Evolutionary conservation across 192 early-diverging fungal genomes (phyloP), one percentile per base, ranked within the genome.

Genomic region (Backusella sp.): DNA sequence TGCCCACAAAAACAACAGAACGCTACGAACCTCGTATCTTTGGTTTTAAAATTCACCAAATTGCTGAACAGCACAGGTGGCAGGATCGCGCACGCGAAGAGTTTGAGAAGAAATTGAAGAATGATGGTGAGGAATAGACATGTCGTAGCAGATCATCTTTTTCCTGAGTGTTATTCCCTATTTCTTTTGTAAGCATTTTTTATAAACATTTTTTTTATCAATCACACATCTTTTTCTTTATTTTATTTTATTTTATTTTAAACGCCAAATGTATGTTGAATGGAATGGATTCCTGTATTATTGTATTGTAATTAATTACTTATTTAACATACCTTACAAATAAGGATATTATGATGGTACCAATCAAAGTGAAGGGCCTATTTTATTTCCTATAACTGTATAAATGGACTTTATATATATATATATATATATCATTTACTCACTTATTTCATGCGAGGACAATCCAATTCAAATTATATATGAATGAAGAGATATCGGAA

Each of bases 21-120:
- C 91, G 95, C 62, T 97, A 97, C 79, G 89, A 95, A 56, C 98
- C 98, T 12, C 89, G 89, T 37, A 98, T 99, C 62, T 99, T 98
- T 90, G 98, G 98, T 15, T 99, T 99, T 86, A 94, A 92, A 73
- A 83, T 99, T 68, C 94, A 99, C 82, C 83, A 86, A 21, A 89
- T 89, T 30, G 94, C 96, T 21, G 89, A 92, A 77, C 93, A 94
- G 77, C 95, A 97, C 79, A 84, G 96, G 76, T 91, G 90, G 86
- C 97, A 97, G 88, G 95, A 98, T 81, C 86, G 90, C 71, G 72
- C 94, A 79, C 86, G 92, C 53, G 92, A 96, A 59, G 67, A 68
- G 52, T 76, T 53, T 41, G 46, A 66, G 19, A 49, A 76, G 67
- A 76, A 53, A 35, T 4, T 39, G 11, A 42, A 49, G 42, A 68